Evolutionary conservation across 495 filamentous ascomycete species (phyloP).

Genomic region (Stereocaulon alpinum): DNA sequence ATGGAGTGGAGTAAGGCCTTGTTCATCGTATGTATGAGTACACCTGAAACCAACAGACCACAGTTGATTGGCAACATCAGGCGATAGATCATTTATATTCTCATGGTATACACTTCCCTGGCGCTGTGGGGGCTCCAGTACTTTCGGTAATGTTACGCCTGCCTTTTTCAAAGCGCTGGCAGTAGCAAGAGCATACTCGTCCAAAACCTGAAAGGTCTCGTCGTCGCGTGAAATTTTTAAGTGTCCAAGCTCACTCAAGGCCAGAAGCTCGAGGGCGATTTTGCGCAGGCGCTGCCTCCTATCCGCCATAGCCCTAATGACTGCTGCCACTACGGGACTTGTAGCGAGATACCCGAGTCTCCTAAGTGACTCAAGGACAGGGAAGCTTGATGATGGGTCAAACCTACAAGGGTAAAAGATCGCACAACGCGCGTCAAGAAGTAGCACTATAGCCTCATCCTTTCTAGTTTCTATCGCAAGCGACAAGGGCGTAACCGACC

Average conservation of each 20-base stretch:
- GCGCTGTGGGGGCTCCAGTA: neutral
- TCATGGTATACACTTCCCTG: neutral
- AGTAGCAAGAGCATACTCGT: neutral
- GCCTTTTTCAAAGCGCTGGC: neutral
- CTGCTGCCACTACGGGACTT: neutral
- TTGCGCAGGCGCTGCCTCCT: neutral
- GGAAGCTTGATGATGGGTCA: neutral
- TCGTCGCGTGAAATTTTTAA: neutral
- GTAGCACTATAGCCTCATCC: neutral
- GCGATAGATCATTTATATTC: fast-evolving
- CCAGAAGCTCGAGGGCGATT: neutral
- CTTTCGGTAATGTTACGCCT: neutral
- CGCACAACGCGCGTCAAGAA: neutral
- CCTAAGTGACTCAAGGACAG: neutral
- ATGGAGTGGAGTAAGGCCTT: neutral
- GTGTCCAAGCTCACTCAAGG: neutral
- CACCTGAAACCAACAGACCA: neutral
- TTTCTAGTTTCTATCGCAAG: neutral
- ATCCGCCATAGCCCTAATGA: neutral
- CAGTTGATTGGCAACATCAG: neutral
- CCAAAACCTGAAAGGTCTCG: neutral
- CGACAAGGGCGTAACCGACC: neutral
- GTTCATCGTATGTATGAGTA: neutral
- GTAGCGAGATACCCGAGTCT: neutral
- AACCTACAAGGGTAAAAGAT: too few species aligned